Percentiles rank a stretch among this genome's conserved stretches.
These are phyloP conservation scores for Penicillium olsonii DNA, from an alignment of 2,329 filamentous ascomycete species.

Conservation along the genomic window DNA sequence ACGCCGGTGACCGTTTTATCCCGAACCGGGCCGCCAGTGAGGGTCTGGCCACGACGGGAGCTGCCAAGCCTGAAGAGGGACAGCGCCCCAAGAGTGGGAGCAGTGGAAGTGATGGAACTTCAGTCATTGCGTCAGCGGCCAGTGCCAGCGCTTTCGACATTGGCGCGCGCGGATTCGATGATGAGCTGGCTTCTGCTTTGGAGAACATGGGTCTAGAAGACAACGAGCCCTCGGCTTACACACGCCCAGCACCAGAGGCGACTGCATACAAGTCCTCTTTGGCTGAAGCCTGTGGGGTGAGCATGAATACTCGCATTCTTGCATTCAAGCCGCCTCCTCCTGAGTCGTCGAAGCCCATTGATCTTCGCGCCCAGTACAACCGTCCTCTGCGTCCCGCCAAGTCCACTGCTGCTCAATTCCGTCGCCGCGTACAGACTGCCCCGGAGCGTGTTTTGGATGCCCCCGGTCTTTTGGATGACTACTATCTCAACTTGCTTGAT, in stretches of 20 bases:
- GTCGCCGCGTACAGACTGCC: slow-evolving; percentile 88
- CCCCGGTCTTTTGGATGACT: slow-evolving; percentile 93
- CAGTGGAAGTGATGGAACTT: slow-evolving; percentile 67
- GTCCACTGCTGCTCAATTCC: slow-evolving; percentile 77
- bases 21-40: slow-evolving; percentile 91
- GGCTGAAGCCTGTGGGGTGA: slow-evolving; percentile 88
- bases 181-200: slow-evolving; percentile 77
- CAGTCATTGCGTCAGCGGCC: slow-evolving; percentile 73
- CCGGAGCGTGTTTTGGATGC: slow-evolving; percentile 96
- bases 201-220: slow-evolving; percentile 78
- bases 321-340: slow-evolving; percentile 98
- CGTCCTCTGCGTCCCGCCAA: slow-evolving; percentile 80
- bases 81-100: slow-evolving; percentile 71
- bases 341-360: slow-evolving; percentile 97
- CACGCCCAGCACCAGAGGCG: slow-evolving; percentile 80
- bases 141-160: slow-evolving; percentile 65
- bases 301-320: slow-evolving; percentile 89
- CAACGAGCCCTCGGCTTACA: slow-evolving; percentile 66
- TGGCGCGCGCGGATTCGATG: slow-evolving; percentile 61
- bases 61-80: slow-evolving; percentile 81
- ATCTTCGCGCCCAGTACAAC: slow-evolving; percentile 97
- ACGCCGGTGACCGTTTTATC: slow-evolving; percentile 89
- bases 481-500: slow-evolving; percentile 97
- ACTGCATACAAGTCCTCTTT: slow-evolving; percentile 90
- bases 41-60: slow-evolving; percentile 76